Evolutionary conservation across 495 filamentous ascomycete species (phyloP).

Genomic region (Aspergillus olivimuriae): DNA sequence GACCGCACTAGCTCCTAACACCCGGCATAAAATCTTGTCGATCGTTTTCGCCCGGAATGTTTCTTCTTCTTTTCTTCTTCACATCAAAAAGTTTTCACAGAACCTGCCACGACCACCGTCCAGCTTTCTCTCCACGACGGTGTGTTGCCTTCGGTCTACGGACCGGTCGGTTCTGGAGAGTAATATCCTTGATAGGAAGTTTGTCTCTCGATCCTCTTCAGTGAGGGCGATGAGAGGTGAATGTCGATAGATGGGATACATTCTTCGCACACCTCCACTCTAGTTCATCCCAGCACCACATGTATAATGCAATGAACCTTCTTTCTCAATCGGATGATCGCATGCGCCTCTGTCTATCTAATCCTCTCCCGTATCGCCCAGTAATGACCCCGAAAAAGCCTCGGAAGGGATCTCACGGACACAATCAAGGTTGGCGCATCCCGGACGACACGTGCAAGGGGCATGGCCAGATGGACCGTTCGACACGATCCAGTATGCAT

Average conservation of each 20-base stretch:
- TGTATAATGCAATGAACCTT: not conserved
- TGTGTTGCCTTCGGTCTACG: constrained; percentile 54
- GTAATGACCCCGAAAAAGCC: too few relatives aligned
- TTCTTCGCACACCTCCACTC: too few relatives aligned
- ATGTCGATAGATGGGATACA: constrained; percentile 66
- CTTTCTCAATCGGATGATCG: too few relatives aligned
- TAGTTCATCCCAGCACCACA: too few relatives aligned
- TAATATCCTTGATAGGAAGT: constrained; percentile 61
- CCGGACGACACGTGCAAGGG: too few relatives aligned
- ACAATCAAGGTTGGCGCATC: too few relatives aligned
- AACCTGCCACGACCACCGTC: constrained; percentile 61
- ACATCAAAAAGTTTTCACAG: constrained; percentile 53
- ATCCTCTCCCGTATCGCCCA: too few relatives aligned
- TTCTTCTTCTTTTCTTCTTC: constrained; percentile 35
- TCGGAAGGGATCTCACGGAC: too few relatives aligned
- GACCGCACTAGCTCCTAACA: constrained; percentile 24
- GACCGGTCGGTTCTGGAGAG: constrained; percentile 53
- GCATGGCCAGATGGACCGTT: too few relatives aligned
- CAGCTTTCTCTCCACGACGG: constrained; percentile 47
- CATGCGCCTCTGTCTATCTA: too few relatives aligned
- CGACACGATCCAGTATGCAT: too few relatives aligned
- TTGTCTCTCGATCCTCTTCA: constrained; percentile 55
- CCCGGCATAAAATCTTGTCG: constrained; percentile 5
- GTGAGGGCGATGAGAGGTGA: constrained; percentile 58
- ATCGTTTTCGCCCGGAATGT: constrained; percentile 13